phyloP scores from a whole-genome alignment of 1,139 yeast genomes.

The Kluyveromyces marxianus region DNA sequence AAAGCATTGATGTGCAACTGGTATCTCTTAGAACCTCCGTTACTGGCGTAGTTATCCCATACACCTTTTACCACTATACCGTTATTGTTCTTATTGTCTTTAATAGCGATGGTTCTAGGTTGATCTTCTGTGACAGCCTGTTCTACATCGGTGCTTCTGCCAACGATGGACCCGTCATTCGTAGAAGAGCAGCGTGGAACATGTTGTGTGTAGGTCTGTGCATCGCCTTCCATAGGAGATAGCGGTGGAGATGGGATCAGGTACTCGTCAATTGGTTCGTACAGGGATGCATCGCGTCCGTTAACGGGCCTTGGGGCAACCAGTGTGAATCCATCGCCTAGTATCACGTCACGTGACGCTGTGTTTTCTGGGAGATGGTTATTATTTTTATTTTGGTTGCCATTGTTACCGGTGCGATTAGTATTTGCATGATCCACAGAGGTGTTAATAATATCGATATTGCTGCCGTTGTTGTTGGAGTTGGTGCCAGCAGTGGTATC shows the following conservation, averaged over 20 bases:
- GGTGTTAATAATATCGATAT: neutral
- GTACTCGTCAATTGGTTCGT: conserved; percentile 12
- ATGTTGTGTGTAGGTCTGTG: neutral
- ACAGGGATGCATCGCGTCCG: conserved; percentile 8
- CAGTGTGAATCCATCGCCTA: conserved; percentile 7
- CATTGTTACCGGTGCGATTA: too few relatives aligned
- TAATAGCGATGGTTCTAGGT: neutral
- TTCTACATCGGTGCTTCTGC: neutral
- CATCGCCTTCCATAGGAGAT: conserved; percentile 19
- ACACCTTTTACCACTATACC: conserved; percentile 1
- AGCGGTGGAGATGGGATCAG: conserved; percentile 29
- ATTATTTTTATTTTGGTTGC: too few relatives aligned
- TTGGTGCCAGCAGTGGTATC: conserved; percentile 3
- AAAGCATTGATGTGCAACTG: conserved; percentile 5
- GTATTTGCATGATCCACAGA: too few relatives aligned
- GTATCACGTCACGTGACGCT: conserved; percentile 5
- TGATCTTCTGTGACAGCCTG: neutral
- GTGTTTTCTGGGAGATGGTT: neutral
- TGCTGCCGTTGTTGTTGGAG: neutral
- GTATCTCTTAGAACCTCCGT: conserved; percentile 6
- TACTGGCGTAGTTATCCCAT: conserved; percentile 1
- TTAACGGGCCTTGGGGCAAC: conserved; percentile 5
- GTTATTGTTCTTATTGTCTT: too few relatives aligned
- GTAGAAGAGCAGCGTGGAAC: neutral
- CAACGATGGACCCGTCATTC: neutral